Conservation (phyloP, 129 eudicot genomes). For the Centrapalus pauciflorus region DNA sequence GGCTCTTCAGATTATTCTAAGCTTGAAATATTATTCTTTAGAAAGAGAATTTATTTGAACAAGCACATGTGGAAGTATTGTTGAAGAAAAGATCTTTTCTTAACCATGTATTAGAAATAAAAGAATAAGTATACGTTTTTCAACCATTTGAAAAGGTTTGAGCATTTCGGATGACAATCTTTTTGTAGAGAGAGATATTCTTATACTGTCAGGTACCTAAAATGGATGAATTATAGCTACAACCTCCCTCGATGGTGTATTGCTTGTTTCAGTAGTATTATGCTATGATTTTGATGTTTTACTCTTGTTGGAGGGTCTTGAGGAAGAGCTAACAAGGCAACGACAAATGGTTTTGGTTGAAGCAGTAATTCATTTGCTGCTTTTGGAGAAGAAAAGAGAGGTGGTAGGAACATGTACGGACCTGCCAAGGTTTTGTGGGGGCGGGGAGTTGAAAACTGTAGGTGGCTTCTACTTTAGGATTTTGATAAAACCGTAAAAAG, state of each 20-base stretch:
- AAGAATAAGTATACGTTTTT: background rate
- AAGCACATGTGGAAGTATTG: background rate
- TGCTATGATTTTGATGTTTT: no score
- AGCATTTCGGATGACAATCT: background rate
- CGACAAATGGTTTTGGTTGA: no score
- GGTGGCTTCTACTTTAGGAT: conserved; percentile 18
- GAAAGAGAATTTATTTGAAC: background rate
- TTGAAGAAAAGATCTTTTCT: background rate
- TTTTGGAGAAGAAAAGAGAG: background rate
- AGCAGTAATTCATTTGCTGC: background rate
- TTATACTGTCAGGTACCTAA: background rate
- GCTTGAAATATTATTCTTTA: background rate
- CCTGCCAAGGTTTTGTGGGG: no score
- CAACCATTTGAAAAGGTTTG: background rate
- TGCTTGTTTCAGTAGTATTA: no score
- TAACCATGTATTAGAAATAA: background rate
- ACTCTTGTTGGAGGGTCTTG: no score
- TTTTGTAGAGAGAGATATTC: background rate
- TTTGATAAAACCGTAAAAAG: conserved; percentile 24
- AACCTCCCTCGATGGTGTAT: no score
- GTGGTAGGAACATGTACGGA: conserved; percentile 16
- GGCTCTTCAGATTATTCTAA: background rate
- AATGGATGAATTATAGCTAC: no score
- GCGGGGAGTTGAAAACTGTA: conserved; percentile 26
- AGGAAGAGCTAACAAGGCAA: no score